These are phyloP conservation scores for Boletus bicolor DNA, from an alignment of 768 basidiomycete species.

Conservation along the genomic window DNA sequence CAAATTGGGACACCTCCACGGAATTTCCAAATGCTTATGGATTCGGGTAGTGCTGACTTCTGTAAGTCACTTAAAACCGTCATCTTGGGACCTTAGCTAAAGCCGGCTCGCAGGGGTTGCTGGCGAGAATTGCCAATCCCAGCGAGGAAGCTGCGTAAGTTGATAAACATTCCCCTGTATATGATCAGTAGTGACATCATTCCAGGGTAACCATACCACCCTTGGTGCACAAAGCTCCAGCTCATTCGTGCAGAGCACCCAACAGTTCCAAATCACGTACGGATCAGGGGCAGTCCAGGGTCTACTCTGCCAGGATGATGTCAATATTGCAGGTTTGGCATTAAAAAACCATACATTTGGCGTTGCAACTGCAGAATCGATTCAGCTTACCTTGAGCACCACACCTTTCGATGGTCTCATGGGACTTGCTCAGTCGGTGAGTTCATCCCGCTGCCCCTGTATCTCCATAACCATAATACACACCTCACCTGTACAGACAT, in stretches of 20 bases:
- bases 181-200: conserved; percentile 19
- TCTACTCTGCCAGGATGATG: conserved; percentile 56
- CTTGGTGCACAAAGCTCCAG: conserved; percentile 61
- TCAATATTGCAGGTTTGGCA: conserved; percentile 59
- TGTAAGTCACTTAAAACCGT: conserved; percentile 31
- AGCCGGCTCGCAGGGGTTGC: conserved; percentile 42
- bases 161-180: not conserved
- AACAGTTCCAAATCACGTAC: conserved; percentile 60
- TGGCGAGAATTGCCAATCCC: conserved; percentile 48
- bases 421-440: conserved; percentile 71
- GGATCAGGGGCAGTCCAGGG: conserved; percentile 71
- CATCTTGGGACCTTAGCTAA: not conserved
- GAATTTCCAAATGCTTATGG: conserved; percentile 59
- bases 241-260: conserved; percentile 52
- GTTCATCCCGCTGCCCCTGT: conserved; percentile 24
- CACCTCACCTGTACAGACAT: conserved; percentile 32
- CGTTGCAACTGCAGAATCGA: conserved; percentile 54
- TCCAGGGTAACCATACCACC: conserved; percentile 60
- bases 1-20: conserved; percentile 66
- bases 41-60: conserved; percentile 66
- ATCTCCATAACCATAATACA: not conserved
- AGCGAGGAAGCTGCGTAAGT: conserved; percentile 42
- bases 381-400: conserved; percentile 51
- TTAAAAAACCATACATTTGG: conserved; percentile 66
- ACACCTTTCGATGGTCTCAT: conserved; percentile 71